Percentiles rank a stretch among this genome's conserved stretches.
phyloP scores from a whole-genome alignment of 805 yeast genomes.

The Ogataea ganodermae region DNA sequence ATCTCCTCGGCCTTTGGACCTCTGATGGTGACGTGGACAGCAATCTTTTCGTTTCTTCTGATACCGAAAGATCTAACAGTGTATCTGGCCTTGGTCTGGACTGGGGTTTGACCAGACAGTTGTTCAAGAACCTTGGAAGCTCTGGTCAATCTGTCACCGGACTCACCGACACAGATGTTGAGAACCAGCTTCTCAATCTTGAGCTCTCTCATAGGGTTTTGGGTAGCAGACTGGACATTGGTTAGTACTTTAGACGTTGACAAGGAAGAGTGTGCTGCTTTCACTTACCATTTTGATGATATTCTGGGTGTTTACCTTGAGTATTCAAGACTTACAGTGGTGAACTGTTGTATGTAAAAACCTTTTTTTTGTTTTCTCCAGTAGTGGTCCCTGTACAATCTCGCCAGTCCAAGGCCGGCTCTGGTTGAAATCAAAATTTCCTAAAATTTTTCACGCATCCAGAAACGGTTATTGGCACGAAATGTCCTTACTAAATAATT shows the following conservation, averaged over 20 bases:
- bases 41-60: constrained; percentile 99
- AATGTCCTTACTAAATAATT: neutral
- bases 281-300: constrained; percentile 6
- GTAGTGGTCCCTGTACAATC: constrained; percentile 4
- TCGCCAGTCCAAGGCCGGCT: constrained; percentile 3
- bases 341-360: neutral
- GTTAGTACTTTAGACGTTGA: constrained; percentile 35
- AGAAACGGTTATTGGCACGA: constrained; percentile 9
- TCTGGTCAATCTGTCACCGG: constrained; percentile 99
- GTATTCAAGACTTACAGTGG: neutral
- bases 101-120: constrained; percentile 99
- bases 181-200: constrained; percentile 99
- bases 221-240: constrained; percentile 47
- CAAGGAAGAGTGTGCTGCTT: neutral
- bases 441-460: constrained; percentile 20
- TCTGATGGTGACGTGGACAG: constrained; percentile 99
- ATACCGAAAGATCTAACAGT: constrained; percentile 99
- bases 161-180: constrained; percentile 99
- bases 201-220: constrained; percentile 98
- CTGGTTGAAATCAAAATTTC: neutral
- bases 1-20: constrained; percentile 99
- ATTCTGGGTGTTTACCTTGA: constrained; percentile 3
- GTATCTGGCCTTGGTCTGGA: constrained; percentile 99
- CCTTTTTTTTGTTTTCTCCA: neutral
- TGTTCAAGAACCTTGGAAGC: constrained; percentile 99